These are phyloP conservation scores for Lactarius quietus DNA, from an alignment of 768 basidiomycete species.

Conservation along the genomic window DNA sequence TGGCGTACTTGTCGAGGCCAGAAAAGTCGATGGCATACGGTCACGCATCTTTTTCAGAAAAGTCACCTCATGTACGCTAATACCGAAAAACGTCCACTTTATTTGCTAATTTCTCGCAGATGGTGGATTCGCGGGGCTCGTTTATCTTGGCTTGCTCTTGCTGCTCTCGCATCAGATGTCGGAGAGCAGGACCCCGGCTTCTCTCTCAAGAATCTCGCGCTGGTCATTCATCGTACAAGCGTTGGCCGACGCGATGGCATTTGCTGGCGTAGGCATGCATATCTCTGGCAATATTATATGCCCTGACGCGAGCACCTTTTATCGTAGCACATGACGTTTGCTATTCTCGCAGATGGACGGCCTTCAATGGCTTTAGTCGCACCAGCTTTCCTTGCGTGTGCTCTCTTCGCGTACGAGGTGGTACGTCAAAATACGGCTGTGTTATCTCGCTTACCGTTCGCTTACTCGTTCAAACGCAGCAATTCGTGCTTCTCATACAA, in stretches of 20 bases:
- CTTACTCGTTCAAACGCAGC: constrained; percentile 43
- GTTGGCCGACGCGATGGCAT: constrained; percentile 76
- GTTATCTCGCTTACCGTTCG: not conserved
- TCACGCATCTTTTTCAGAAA: constrained; percentile 42
- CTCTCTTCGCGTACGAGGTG: constrained; percentile 78
- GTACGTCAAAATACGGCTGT: constrained; percentile 42
- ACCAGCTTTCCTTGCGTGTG: constrained; percentile 79
- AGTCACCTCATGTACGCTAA: constrained; percentile 40
- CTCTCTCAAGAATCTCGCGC: constrained; percentile 72
- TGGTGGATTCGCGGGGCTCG: constrained; percentile 62
- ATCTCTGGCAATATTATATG: not conserved
- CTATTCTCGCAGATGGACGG: constrained; percentile 77
- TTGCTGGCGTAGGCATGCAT: constrained; percentile 54
- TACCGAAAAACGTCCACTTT: not conserved
- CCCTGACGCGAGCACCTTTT: not conserved
- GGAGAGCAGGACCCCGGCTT: constrained; percentile 71
- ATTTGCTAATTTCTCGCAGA: constrained; percentile 42
- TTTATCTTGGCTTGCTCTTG: constrained; percentile 62
- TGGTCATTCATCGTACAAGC: constrained; percentile 83
- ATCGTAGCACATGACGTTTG: constrained; percentile 73
- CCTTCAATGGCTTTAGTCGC: constrained; percentile 78
- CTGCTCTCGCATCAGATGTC: constrained; percentile 74
- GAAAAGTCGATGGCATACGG: constrained; percentile 59
- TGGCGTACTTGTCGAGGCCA: constrained; percentile 66
- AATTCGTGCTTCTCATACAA: constrained; percentile 77